Evolutionary conservation across 352 stramenopile genomes (phyloP), one percentile per base, ranked within the genome.

Genomic region (Phytophthora nicotianae): DNA sequence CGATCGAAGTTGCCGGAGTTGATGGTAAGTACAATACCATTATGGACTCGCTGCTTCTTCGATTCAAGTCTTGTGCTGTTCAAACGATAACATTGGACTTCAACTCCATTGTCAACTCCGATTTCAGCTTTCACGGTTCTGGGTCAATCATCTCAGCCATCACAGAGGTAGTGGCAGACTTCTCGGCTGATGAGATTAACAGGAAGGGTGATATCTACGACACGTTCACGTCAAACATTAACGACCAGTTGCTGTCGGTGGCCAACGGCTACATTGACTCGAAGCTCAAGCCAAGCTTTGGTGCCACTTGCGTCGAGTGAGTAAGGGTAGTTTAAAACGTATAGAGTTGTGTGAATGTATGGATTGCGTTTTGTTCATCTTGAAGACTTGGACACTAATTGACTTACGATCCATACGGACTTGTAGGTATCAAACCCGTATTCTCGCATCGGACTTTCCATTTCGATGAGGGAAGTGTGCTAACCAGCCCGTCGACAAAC

Each of bases 201-300:
- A 79, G 85, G 68, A 86, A 85, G 64, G 72, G 74, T 45, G 58
- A 74, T 49, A 50, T 72, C 23, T 86, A 86, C 70, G 72, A 83
- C 23, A 72, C 56, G 13, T 68, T 81, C 46, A 77, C 77, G 23
- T 53, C 61, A 10, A 53, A 66, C 24, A 49, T 72, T n/a, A 59
- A 79, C 56, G 66, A 65, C 37, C 58, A 86, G 21, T 52, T 68
- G 59, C 71, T 76, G 29, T 81, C 73, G 14, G 62, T 83, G 0
- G 58, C 26, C 5, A 32, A 32, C 26, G 26, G 81, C 47, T 43
- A 75, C 47, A 67, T 89, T 20, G 42, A 61, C 21, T 70, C 64
- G 13, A 70, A 75, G 43, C 67, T 88, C 48, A 72, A 66, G 50
- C 62, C 73, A 10, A 50, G 50, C 45, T 83, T 89, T 38, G 72